Base-by-base conservation (phyloP, 768 basidiomycete genomes). In the Panellus pusillus region DNA sequence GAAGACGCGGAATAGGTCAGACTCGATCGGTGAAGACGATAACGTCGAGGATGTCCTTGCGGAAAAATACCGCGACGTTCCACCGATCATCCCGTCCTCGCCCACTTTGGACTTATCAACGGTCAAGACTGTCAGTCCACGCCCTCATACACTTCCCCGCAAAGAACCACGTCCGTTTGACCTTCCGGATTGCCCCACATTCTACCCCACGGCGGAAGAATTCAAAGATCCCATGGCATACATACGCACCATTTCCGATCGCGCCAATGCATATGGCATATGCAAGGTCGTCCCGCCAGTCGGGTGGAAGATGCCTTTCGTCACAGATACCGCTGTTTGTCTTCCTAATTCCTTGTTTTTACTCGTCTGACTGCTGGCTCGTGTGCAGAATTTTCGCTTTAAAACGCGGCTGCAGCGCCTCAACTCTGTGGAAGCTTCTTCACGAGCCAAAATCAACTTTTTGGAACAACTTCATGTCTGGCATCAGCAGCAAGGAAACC, bases 391-490 rank as follows among this genome's bases (percentile, higher is more conserved):
- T 53, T 98, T 97, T 74, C 89, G 93, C 44, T 99, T 99, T 75
- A 92, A 91, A 72, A 99, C 96, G 47, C 86, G 97, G 46, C 73
- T 98, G 39, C 94, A 97, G 70, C 85, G 91, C 58, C 78, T 99
- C 65, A 98, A 98, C 70, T 94, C 92, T 58, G 93, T 99, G 61
- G 96, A 98, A 74, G 97, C 97, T 14, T 91, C 95, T 32, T 95
- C 94, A 55, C 79, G 97, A 62, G 96, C 97, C 46, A 97, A 95
- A 72, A 74, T 98, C 70, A 98, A 97, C 76, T 98, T 97, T 72
- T 73, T 98, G 61, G 96, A 98, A 69, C 93, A 97, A 71, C 81
- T 99, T 44, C 95, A 95, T 72, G 89, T 92, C 63, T 99, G 89
- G 70, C 97, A 98, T 73, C 88, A 91, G 63, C 95, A 98, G 69